Evolutionary conservation across 108 stramenopile species (phyloP), one percentile per base, ranked within the genome.

Genomic region (Licmophora abbreviata): DNA sequence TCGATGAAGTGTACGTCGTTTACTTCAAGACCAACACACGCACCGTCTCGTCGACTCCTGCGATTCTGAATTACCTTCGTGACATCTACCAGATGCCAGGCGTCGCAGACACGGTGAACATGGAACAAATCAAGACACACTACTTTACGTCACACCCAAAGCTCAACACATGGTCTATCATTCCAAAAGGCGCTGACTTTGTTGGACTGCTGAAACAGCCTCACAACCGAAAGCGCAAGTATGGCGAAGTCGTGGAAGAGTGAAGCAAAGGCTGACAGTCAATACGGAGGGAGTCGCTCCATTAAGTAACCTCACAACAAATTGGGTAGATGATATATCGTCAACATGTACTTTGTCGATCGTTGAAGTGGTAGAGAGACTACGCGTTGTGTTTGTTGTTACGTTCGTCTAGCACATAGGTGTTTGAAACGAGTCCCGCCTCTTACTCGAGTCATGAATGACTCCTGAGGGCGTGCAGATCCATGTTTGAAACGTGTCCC

Each of bases 21-120:
- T 92, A 97, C 66, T 98, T 96, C 85, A 97, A 96, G 65, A 81
- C 81, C 63, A 95, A 89, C 63, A 73, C 76, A 15, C 64, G 74
- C 5, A 61, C 59, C 5, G 61, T 87, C 5, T 41, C 48, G 12
- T 66, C 70, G 35, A 83, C 83, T 30, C 85, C 92, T 6, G 63
- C 72, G 56, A 25, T 88, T 32, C 49, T 71, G 33, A 57, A 79
- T 43, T 85, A 79, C 58, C 7, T 52, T 14, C 55, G 77, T 2
- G 88, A 90, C 29, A 33, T 86, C 23, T 80, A 71, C 60, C 80
- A 81, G 43, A 69, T 57, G 38, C 67, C 71, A 14, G 72, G 67
- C 25, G 50, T 90, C 20, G 48, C 40, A 9, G 63, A 72, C n/a
- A 63, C 73, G 11, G 41, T 84, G 11, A 52, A 83, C 50, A 72